Evolutionary conservation across 805 yeast genomes (phyloP).

Genomic region (Candida schatavii): DNA sequence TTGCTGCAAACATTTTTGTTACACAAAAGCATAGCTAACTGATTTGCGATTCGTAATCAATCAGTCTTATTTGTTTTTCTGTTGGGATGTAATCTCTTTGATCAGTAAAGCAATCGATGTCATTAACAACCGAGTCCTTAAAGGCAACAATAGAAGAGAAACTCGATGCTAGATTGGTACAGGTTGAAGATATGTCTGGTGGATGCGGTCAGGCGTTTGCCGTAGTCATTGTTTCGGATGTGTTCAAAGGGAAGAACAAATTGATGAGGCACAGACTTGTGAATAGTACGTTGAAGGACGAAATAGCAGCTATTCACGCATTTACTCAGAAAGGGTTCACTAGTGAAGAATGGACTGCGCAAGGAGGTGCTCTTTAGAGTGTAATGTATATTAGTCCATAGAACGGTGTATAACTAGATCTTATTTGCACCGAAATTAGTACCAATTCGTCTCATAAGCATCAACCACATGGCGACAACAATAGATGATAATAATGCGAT

Average conservation of each 20-base stretch:
- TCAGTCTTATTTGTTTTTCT: neutral
- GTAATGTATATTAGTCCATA: neutral
- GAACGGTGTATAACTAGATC: too few species aligned
- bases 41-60: neutral
- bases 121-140: conserved; percentile 40
- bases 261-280: conserved; percentile 85
- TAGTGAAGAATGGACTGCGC: conserved; percentile 73
- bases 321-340: conserved; percentile 91
- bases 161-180: conserved; percentile 61
- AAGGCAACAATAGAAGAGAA: conserved; percentile 50
- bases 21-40: too few species aligned
- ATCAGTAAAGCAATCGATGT: conserved; percentile 19
- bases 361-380: conserved; percentile 26
- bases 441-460: conserved; percentile 13
- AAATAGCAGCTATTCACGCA: conserved; percentile 86
- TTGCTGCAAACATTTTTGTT: neutral
- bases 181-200: conserved; percentile 76
- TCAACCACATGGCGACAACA: conserved; percentile 25
- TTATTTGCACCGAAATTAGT: conserved; percentile 7
- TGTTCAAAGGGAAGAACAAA: conserved; percentile 78
- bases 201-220: conserved; percentile 99
- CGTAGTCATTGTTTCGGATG: conserved; percentile 73
- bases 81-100: neutral
- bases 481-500: conserved; percentile 22
- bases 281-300: conserved; percentile 75